A percentile compares a stretch with the other conserved stretches of the same genome.
Evolutionary conservation across 306 rosid genomes (phyloP).

Genomic region (Leucaena leucocephala): DNA sequence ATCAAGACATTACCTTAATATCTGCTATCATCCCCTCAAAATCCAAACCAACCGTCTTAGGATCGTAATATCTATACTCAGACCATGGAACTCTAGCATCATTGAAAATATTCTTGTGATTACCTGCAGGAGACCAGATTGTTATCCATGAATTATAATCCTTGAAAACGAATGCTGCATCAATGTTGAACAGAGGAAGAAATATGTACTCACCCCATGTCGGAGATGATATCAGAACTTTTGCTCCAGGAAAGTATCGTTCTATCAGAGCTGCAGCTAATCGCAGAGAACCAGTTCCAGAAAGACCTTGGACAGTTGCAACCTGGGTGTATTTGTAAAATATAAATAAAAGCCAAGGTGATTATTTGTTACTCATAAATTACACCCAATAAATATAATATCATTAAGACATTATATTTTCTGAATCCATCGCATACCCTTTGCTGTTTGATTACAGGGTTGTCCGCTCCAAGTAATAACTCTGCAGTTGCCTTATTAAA

Average conservation of each 20-base stretch:
- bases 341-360: not conserved
- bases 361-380: not conserved
- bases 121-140: slow-evolving; percentile 57
- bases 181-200: slow-evolving; percentile 29
- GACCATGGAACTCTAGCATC: slow-evolving; percentile 95
- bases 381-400: not conserved
- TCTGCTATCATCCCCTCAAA: slow-evolving; percentile 94
- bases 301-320: slow-evolving; percentile 96
- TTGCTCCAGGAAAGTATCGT: slow-evolving; percentile 86
- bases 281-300: slow-evolving; percentile 98
- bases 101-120: slow-evolving; percentile 95
- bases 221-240: slow-evolving; percentile 91
- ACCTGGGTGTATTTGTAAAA: slow-evolving; percentile 56
- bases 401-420: not conserved
- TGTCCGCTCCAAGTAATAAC: slow-evolving; percentile 87
- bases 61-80: slow-evolving; percentile 90
- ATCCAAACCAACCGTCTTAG: slow-evolving; percentile 98
- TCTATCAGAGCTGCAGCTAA: slow-evolving; percentile 86
- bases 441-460: slow-evolving; percentile 72
- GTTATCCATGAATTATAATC: slow-evolving; percentile 8
- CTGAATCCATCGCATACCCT: slow-evolving; percentile 50
- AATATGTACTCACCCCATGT: slow-evolving; percentile 77
- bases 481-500: slow-evolving; percentile 94
- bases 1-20: slow-evolving; percentile 65
- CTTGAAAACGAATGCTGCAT: slow-evolving; percentile 31